Evolutionary conservation across 495 filamentous ascomycete species (phyloP).

Genomic region (Darksidea phi): DNA sequence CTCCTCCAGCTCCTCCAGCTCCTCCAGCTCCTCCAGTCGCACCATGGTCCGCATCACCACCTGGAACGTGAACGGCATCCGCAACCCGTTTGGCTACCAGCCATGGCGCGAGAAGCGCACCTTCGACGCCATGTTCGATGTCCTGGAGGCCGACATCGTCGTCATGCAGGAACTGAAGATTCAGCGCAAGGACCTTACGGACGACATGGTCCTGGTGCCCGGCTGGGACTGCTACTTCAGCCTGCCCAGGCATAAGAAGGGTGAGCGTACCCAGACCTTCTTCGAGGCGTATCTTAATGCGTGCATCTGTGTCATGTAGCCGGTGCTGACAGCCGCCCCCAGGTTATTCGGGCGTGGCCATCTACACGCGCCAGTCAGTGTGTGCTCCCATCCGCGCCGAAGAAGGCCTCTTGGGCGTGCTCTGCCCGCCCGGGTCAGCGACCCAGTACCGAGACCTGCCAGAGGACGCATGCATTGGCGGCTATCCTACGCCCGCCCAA

Average conservation of each 20-base stretch:
- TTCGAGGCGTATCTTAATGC: not conserved
- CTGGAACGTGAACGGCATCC: conserved; percentile 97
- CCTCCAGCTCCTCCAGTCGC: too few species aligned
- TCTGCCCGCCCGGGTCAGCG: conserved; percentile 73
- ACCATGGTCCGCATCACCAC: conserved; percentile 82
- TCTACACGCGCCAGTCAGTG: conserved; percentile 87
- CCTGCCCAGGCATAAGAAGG: conserved; percentile 89
- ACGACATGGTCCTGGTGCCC: conserved; percentile 94
- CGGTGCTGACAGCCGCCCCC: conserved; percentile 4
- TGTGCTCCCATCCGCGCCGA: conserved; percentile 90
- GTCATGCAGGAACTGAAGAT: conserved; percentile 97
- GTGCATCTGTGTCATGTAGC: not conserved
- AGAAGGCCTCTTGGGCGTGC: conserved; percentile 83
- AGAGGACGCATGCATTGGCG: conserved; percentile 80
- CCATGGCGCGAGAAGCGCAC: conserved; percentile 87
- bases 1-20: too few species aligned
- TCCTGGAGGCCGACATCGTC: conserved; percentile 88
- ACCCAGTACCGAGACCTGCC: conserved; percentile 75
- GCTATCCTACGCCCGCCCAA: conserved; percentile 73
- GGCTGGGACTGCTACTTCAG: conserved; percentile 98
- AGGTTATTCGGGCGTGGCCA: conserved; percentile 97
- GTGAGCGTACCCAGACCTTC: conserved; percentile 44
- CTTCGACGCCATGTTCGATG: conserved; percentile 96
- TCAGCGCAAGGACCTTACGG: conserved; percentile 84
- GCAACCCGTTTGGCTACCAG: conserved; percentile 92